Evolutionary conservation across 148 eudicot species (phyloP), one percentile per base, ranked within the genome.

Genomic region (Salicornia ramosissima): DNA sequence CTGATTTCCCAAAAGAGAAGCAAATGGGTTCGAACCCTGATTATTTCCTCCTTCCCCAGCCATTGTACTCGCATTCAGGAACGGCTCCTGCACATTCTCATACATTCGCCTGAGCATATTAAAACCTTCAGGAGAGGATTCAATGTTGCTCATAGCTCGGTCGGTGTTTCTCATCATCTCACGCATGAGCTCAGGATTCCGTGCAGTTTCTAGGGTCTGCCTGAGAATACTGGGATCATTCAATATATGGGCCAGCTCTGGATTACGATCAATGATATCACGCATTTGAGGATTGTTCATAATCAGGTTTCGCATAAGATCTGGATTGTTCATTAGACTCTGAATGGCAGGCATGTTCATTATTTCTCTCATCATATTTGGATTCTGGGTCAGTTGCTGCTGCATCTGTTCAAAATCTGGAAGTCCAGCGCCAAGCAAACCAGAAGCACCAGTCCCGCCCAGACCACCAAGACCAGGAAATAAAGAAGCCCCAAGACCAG

Each of bases 101-200:
- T 94, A 94, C 99, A 94, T 94, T 70, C 99, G 90, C 67, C 99
- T 91, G 34, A 94, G 99, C 91, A 87, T 87, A 75, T 94, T 90
- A 75, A 94, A 94, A 69, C 98, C 98, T 78, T 94, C 98, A 43
- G 97, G 97, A 74, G 95, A 90, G 64, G 97, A 86, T 77, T 94
- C 97, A 69, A 94, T 94, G 68, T 94, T 94, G 74, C 98, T 94
- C 98, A 90, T 94, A 74, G 97, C 97, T 83, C 98, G 88, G 69
- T 94, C 97, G 59, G 98, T 94, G 75, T 94, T 94, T 34, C 98
- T 87, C 98, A 94, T 90, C 98, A 94, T 94, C 82, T 94, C 98
- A 58, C 98, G 92, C 98, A 90, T 94, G 67, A 94, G 83, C 79
- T 90, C 97, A 74, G 98, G 98, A 58, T 94, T 94, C 77, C 98